phyloP scores from a whole-genome alignment of 257 asterid genomes.

The Parsonsia alboflavescens region DNA sequence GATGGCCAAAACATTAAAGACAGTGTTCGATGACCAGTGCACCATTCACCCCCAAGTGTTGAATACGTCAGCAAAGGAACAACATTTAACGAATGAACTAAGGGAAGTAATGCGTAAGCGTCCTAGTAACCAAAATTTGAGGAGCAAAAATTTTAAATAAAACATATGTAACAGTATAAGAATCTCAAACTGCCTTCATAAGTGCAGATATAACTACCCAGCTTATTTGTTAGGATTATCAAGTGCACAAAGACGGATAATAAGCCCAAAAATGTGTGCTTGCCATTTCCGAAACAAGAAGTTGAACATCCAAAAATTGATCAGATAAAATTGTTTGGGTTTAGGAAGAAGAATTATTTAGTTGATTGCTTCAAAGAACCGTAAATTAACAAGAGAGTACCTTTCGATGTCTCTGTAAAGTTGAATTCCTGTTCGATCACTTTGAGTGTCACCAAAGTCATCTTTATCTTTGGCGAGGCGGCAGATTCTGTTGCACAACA shows the following conservation, averaged over 20 bases:
- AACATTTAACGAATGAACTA: too few species aligned
- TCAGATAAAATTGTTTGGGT: background rate
- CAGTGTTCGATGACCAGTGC: too few species aligned
- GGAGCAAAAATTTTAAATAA: background rate
- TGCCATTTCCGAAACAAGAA: background rate
- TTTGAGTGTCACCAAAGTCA: conserved; percentile 18
- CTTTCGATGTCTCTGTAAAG: conserved; percentile 81
- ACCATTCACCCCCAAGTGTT: too few species aligned
- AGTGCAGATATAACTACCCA: too few species aligned
- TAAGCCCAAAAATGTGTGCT: background rate
- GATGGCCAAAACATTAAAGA: too few species aligned
- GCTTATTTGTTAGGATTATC: too few species aligned
- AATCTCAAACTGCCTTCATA: too few species aligned
- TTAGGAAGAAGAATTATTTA: too few species aligned
- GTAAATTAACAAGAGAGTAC: conserved; percentile 19
- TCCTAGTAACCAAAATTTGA: too few species aligned
- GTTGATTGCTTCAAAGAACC: background rate
- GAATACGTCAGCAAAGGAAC: too few species aligned
- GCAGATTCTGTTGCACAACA: conserved; percentile 21
- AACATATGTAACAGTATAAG: background rate
- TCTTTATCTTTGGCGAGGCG: conserved; percentile 32
- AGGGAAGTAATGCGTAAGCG: too few species aligned
- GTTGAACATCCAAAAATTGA: background rate
- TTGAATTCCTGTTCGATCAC: conserved; percentile 58
- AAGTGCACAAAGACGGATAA: too few species aligned